Evolutionary conservation across 441 rosid genomes (phyloP).

Genomic region (Biscutella laevigata): DNA sequence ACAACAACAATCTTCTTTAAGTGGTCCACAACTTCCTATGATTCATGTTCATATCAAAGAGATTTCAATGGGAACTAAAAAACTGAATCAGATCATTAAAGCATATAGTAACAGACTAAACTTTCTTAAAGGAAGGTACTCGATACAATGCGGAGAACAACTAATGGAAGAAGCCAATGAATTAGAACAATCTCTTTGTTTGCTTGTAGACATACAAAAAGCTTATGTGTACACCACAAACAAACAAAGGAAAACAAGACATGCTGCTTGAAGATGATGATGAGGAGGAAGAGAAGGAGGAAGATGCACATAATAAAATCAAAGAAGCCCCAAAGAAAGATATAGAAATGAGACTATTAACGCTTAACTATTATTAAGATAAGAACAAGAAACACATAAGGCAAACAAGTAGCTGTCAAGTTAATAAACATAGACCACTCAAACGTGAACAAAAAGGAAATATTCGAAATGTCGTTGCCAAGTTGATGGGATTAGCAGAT

Average conservation of each 20-base stretch:
- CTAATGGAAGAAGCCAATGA: constrained; percentile 74
- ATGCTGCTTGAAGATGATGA: constrained; percentile 64
- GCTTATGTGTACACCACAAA: constrained; percentile 43
- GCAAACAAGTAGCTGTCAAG: constrained; percentile 29
- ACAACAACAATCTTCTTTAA: constrained; percentile 30
- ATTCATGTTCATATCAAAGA: constrained; percentile 65
- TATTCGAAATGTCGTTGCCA: constrained; percentile 78
- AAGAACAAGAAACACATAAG: constrained; percentile 24
- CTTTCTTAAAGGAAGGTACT: constrained; percentile 45
- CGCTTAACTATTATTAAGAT: constrained; percentile 34
- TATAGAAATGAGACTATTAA: constrained; percentile 37
- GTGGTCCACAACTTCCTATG: constrained; percentile 37
- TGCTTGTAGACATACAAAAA: constrained; percentile 68
- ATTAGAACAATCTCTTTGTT: constrained; percentile 69
- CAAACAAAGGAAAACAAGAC: constrained; percentile 42
- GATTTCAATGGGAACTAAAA: constrained; percentile 75
- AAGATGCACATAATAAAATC: constrained; percentile 10
- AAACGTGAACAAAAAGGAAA: constrained; percentile 57
- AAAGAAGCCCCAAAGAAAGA: too few species aligned
- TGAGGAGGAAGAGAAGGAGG: constrained; percentile 38
- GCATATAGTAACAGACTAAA: constrained; percentile 57
- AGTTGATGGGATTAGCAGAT: constrained; percentile 78
- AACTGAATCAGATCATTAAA: constrained; percentile 64
- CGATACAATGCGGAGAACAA: constrained; percentile 68
- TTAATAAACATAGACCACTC: constrained; percentile 27